These are phyloP conservation scores for Agrostemma githago DNA, from an alignment of 148 eudicot genomes.

Conservation along the genomic window DNA sequence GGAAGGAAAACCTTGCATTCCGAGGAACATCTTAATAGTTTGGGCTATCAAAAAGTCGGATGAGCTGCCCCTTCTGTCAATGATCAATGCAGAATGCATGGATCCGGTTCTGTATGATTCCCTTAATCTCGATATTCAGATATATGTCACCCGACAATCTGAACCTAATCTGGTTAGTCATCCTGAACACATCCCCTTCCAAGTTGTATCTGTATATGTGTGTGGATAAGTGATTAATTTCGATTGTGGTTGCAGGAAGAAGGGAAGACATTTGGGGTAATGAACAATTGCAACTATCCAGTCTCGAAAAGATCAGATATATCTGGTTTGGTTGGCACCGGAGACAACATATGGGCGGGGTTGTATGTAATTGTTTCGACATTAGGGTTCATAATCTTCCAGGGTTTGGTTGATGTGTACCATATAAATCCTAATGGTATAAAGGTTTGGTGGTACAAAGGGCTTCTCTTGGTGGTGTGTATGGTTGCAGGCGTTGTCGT, in stretches of 20 bases:
- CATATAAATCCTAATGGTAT: conserved; percentile 56
- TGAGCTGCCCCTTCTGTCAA: conserved; percentile 65
- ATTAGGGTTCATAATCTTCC: conserved; percentile 49
- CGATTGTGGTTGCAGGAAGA: conserved; percentile 51
- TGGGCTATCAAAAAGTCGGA: conserved; percentile 69
- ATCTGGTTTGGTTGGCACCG: conserved; percentile 78
- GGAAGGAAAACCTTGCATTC: conserved; percentile 54
- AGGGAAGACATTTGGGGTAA: conserved; percentile 33
- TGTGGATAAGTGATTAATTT: too few relatives aligned
- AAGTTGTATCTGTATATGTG: too few relatives aligned
- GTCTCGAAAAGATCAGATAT: conserved; percentile 35
- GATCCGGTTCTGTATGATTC: conserved; percentile 46
- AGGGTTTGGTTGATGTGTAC: conserved; percentile 44
- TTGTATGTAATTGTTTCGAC: conserved; percentile 50
- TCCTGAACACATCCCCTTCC: background rate
- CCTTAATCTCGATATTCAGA: conserved; percentile 66
- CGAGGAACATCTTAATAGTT: conserved; percentile 48
- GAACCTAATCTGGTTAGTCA: conserved; percentile 57
- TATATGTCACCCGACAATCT: conserved; percentile 70
- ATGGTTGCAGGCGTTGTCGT: conserved; percentile 64
- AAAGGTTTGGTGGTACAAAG: conserved; percentile 75
- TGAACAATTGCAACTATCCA: conserved; percentile 34
- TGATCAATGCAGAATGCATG: conserved; percentile 46
- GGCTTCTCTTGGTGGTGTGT: conserved; percentile 62
- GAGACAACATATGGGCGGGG: conserved; percentile 71